A percentile compares a stretch with the other conserved stretches of the same genome.
Conservation (phyloP, 257 asterid genomes). For the Salvia hispanica region DNA sequence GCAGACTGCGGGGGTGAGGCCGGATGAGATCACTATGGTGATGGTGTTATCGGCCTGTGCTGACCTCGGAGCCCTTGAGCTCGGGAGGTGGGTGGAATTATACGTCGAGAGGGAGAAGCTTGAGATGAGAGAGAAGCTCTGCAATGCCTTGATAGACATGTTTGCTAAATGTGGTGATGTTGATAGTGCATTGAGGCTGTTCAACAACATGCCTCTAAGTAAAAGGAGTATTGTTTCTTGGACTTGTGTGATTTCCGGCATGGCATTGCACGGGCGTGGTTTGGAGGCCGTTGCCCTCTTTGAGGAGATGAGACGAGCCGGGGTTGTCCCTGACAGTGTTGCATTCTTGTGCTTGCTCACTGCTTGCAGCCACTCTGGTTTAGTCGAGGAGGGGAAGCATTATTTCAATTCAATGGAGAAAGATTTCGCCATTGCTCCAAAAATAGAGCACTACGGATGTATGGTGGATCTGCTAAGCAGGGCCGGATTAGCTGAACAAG, state of each 20-base stretch:
- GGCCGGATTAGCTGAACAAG: constrained; percentile 64
- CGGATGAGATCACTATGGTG: constrained; percentile 75
- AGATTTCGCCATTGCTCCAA: constrained; percentile 55
- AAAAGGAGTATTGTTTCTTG: constrained; percentile 73
- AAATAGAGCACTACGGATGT: constrained; percentile 86
- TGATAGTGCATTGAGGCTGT: constrained; percentile 57
- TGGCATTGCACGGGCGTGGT: constrained; percentile 77
- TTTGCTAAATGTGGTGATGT: constrained; percentile 83
- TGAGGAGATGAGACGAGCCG: constrained; percentile 63
- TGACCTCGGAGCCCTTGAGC: constrained; percentile 70
- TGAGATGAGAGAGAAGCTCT: constrained; percentile 48
- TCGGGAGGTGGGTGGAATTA: constrained; percentile 72
- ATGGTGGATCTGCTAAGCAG: constrained; percentile 79
- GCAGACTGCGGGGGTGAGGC: constrained; percentile 59
- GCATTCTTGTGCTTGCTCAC: constrained; percentile 68
- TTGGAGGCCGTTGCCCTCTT: constrained; percentile 58
- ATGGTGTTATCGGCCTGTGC: constrained; percentile 72
- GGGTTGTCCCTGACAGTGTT: constrained; percentile 61
- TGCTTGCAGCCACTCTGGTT: constrained; percentile 87
- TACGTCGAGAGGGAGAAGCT: constrained; percentile 56
- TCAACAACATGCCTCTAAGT: constrained; percentile 46
- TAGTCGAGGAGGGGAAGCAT: constrained; percentile 57
- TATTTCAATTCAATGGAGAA: constrained; percentile 60
- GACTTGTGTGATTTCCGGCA: constrained; percentile 66
- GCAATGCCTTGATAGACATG: constrained; percentile 76